Evolutionary conservation across 1,284 basidiomycete genomes (phyloP).

Genomic region (Agaricales sp.): DNA sequence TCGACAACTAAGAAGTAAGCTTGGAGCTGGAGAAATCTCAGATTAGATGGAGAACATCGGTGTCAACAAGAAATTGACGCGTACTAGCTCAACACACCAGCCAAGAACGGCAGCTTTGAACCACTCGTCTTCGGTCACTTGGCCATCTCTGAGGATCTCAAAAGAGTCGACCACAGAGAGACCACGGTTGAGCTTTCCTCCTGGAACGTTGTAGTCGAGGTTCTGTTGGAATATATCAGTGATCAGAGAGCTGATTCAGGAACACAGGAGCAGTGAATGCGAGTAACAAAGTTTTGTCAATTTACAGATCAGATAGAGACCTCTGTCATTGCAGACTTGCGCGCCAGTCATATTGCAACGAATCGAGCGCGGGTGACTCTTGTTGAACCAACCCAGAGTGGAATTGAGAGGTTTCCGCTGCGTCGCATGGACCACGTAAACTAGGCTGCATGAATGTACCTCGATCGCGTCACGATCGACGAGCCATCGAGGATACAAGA

Average conservation of each 20-base stretch:
- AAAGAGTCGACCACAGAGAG: slow-evolving; percentile 79
- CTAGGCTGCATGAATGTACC: not conserved
- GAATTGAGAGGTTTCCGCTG: not conserved
- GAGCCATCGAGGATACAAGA: not conserved
- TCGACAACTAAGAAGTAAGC: slow-evolving; percentile 85
- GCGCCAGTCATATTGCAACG: too few species aligned
- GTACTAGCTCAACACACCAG: slow-evolving; percentile 78
- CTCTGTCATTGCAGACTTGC: too few species aligned
- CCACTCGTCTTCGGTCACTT: slow-evolving; percentile 60
- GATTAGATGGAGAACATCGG: not conserved
- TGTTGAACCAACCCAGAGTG: too few species aligned
- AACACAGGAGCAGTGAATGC: not conserved
- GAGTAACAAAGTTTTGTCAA: too few species aligned
- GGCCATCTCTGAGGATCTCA: slow-evolving; percentile 57
- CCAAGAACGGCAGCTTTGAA: slow-evolving; percentile 70
- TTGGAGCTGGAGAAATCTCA: slow-evolving; percentile 48
- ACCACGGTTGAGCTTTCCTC: slow-evolving; percentile 84
- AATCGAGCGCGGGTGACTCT: too few species aligned
- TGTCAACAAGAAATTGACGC: slow-evolving; percentile 24
- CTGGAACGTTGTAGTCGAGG: slow-evolving; percentile 76
- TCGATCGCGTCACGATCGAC: not conserved
- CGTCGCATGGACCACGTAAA: not conserved
- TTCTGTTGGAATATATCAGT: slow-evolving; percentile 33
- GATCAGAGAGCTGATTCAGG: not conserved
- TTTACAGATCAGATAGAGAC: too few species aligned